Percentiles rank a stretch among this genome's conserved stretches.
phyloP scores from a whole-genome alignment of 371 early-diverging fungal genomes.

The Mortierella sp. region DNA sequence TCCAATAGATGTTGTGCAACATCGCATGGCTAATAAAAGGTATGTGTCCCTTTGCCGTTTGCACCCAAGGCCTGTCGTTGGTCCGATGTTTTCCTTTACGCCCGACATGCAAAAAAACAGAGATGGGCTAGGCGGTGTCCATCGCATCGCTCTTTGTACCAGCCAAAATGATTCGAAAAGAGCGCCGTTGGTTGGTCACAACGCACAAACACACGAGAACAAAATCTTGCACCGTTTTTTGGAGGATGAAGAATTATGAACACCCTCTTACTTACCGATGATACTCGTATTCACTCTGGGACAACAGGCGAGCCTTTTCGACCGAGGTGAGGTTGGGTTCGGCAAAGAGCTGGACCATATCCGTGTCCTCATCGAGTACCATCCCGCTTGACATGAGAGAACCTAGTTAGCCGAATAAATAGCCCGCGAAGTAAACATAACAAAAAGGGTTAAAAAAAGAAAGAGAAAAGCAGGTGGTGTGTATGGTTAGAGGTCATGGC shows the following conservation, averaged over 20 bases:
- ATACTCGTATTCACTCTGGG: conserved; percentile 46
- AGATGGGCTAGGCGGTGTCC: background rate
- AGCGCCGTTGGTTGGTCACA: background rate
- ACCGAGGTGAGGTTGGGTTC: conserved; percentile 37
- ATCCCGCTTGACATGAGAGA: conserved; percentile 36
- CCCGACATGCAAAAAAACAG: background rate
- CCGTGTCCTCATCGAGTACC: conserved; percentile 49
- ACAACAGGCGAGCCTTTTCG: conserved; percentile 37
- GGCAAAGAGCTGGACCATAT: conserved; percentile 45
- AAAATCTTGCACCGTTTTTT: background rate
- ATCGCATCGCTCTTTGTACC: background rate
- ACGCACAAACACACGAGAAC: background rate
- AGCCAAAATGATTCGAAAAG: background rate
- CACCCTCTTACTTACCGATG: conserved; percentile 41
- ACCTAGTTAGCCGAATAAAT: conserved; percentile 12
- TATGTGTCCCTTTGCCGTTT: background rate
- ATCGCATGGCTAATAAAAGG: conserved; percentile 19
- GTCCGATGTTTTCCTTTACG: background rate
- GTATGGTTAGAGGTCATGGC: background rate
- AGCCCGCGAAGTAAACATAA: background rate
- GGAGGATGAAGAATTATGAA: background rate
- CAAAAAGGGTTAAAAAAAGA: background rate
- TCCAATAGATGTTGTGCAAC: conserved; percentile 18
- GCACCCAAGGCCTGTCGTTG: background rate
- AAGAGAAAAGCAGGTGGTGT: background rate